Evolutionary conservation across 1,284 basidiomycete species (phyloP).

Genomic region (Naganishia sp.): DNA sequence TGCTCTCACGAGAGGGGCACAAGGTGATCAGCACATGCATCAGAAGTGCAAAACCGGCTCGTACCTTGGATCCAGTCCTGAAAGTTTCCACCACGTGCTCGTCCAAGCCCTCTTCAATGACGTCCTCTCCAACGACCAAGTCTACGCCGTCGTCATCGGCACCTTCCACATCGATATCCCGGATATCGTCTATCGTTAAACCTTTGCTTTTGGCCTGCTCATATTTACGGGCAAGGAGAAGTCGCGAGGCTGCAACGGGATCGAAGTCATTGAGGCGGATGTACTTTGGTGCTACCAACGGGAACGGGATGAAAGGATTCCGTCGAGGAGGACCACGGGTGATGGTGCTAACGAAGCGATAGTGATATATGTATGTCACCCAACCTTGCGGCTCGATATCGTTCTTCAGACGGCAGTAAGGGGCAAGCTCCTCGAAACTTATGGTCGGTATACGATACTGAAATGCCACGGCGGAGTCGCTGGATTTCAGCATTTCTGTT

Average conservation of each 20-base stretch:
- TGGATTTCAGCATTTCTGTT: constrained; percentile 39
- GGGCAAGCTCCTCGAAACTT: constrained; percentile 43
- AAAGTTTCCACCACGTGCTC: constrained; percentile 27
- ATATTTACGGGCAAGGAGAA: constrained; percentile 35
- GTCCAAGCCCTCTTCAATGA: constrained; percentile 37
- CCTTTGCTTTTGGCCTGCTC: constrained; percentile 8
- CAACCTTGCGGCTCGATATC: constrained; percentile 42
- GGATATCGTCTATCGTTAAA: constrained; percentile 5
- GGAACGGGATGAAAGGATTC: constrained; percentile 1
- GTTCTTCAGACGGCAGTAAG: constrained; percentile 46
- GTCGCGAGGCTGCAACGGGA: constrained; percentile 42
- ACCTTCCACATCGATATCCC: constrained; percentile 7
- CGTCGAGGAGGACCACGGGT: constrained; percentile 16
- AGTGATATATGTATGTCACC: constrained; percentile 51
- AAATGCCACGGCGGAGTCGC: background rate
- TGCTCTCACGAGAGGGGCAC: constrained; percentile 10
- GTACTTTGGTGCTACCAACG: constrained; percentile 21
- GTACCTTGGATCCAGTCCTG: constrained; percentile 14
- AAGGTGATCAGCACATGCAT: background rate
- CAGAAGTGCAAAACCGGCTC: constrained; percentile 37
- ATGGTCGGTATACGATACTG: constrained; percentile 41
- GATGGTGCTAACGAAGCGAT: constrained; percentile 40
- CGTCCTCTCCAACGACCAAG: constrained; percentile 16
- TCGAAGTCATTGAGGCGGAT: constrained; percentile 51
- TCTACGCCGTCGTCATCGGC: constrained; percentile 16